These are phyloP conservation scores for Erysimum cheiri DNA, from an alignment of 441 rosid species.

Conservation along the genomic window DNA sequence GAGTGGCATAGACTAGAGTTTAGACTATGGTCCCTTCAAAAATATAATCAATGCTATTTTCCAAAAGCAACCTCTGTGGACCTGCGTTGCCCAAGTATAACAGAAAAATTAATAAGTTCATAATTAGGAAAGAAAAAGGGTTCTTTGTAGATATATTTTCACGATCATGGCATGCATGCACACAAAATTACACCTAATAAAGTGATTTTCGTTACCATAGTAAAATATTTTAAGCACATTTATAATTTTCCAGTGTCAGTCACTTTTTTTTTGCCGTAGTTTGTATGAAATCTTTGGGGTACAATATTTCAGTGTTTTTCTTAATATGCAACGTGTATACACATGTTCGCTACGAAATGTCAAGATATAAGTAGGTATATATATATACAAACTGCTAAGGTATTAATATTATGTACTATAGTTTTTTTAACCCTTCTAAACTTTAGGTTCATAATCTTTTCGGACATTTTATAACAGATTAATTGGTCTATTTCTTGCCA, in stretches of 20 bases:
- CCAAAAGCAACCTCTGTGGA: conserved; percentile 35
- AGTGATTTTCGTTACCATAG: conserved; percentile 18
- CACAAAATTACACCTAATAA: conserved; percentile 38
- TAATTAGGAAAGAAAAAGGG: conserved; percentile 29
- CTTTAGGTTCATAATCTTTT: not conserved
- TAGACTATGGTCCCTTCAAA: conserved; percentile 33
- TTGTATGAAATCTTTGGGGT: not conserved
- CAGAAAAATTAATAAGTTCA: conserved; percentile 19
- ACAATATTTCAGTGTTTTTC: not conserved
- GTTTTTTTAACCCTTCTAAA: not conserved
- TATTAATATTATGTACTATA: not conserved
- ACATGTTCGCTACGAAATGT: not conserved
- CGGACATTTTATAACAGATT: not conserved
- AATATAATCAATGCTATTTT: conserved; percentile 24
- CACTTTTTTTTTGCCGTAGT: not conserved
- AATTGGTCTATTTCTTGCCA: not conserved
- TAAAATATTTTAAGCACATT: not conserved
- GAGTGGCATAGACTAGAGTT: conserved; percentile 26
- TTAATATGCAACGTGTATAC: not conserved
- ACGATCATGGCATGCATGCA: conserved; percentile 42
- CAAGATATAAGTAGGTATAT: not conserved
- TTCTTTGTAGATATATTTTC: conserved; percentile 41
- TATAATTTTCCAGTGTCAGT: not conserved
- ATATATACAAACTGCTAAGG: not conserved
- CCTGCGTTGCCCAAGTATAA: conserved; percentile 29